Conservation (phyloP, 2,329 filamentous ascomycete species). For the Teratosphaeria viscida region DNA sequence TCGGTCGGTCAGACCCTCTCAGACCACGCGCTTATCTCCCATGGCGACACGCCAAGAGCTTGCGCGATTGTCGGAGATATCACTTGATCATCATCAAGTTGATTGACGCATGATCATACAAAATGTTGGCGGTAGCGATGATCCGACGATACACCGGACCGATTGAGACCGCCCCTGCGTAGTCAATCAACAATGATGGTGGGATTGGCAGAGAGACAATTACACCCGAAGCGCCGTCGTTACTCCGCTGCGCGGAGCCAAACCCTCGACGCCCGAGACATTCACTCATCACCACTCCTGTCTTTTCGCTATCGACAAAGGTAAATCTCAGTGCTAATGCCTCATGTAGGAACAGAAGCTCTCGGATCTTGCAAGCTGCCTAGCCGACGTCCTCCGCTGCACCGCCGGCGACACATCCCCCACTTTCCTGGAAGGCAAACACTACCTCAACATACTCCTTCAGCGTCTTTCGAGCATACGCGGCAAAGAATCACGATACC, state of each 20-base stretch:
- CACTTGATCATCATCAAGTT: too few species aligned
- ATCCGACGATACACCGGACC: too few species aligned
- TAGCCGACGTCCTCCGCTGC: constrained; percentile 26
- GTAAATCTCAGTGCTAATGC: neutral
- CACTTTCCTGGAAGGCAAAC: constrained; percentile 24
- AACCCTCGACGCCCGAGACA: neutral
- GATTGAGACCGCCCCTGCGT: too few species aligned
- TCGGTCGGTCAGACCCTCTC: too few species aligned
- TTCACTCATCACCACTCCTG: neutral
- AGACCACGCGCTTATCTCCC: too few species aligned
- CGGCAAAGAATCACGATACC: constrained; percentile 25
- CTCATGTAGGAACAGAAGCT: constrained; percentile 25
- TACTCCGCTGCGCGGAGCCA: neutral
- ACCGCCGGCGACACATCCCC: constrained; percentile 24
- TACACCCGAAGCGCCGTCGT: too few species aligned
- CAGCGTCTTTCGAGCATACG: constrained; percentile 25
- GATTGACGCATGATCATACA: too few species aligned
- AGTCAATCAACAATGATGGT: too few species aligned
- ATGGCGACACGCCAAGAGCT: too few species aligned
- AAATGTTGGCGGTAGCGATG: too few species aligned
- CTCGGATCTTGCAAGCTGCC: constrained; percentile 26
- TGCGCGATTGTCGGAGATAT: too few species aligned
- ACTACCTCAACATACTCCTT: constrained; percentile 24
- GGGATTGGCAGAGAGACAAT: too few species aligned
- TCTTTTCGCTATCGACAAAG: neutral